phyloP scores from a whole-genome alignment of 2,329 filamentous ascomycete species.

The Colletotrichum cordylinicola region DNA sequence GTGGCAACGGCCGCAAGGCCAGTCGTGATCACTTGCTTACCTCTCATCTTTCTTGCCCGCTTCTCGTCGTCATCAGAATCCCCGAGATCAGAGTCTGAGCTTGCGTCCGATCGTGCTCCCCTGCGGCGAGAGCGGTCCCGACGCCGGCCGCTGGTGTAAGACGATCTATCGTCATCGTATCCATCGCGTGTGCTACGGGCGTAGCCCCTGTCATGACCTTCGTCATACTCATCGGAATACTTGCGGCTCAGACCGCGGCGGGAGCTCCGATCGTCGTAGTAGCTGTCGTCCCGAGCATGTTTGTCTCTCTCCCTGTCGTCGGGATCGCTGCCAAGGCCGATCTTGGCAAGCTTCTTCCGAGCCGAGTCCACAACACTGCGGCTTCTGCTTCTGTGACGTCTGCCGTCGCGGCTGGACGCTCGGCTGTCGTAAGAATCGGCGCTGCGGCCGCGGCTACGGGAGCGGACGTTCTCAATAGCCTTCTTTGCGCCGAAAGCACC shows the following conservation, averaged over 20 bases:
- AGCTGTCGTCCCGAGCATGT: conserved; percentile 47
- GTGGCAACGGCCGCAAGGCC: conserved; percentile 64
- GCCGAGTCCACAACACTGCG: conserved; percentile 70
- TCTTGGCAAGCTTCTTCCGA: conserved; percentile 64
- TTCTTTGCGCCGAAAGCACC: conserved; percentile 69
- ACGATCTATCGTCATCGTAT: conserved; percentile 53
- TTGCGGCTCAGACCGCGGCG: conserved; percentile 41
- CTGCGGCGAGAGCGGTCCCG: conserved; percentile 38
- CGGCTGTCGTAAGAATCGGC: conserved; percentile 51
- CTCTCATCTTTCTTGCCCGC: conserved; percentile 61
- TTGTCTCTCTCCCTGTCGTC: conserved; percentile 42
- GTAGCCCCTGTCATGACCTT: conserved; percentile 46
- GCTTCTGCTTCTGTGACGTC: conserved; percentile 56
- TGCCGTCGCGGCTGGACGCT: conserved; percentile 9
- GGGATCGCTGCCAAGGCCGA: conserved; percentile 61
- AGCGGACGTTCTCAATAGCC: conserved; percentile 53
- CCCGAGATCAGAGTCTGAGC: conserved; percentile 60
- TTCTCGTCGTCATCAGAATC: conserved; percentile 64
- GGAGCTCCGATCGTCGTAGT: conserved; percentile 42
- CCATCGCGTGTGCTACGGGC: conserved; percentile 41
- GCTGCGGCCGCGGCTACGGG: conserved; percentile 60
- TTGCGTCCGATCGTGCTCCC: conserved; percentile 50
- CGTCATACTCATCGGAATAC: conserved; percentile 53
- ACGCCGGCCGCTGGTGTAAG: conserved; percentile 42
- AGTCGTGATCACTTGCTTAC: conserved; percentile 65